These are phyloP conservation scores for Talaromyces sp. DNA, from an alignment of 2,329 filamentous ascomycete species.

Conservation along the genomic window DNA sequence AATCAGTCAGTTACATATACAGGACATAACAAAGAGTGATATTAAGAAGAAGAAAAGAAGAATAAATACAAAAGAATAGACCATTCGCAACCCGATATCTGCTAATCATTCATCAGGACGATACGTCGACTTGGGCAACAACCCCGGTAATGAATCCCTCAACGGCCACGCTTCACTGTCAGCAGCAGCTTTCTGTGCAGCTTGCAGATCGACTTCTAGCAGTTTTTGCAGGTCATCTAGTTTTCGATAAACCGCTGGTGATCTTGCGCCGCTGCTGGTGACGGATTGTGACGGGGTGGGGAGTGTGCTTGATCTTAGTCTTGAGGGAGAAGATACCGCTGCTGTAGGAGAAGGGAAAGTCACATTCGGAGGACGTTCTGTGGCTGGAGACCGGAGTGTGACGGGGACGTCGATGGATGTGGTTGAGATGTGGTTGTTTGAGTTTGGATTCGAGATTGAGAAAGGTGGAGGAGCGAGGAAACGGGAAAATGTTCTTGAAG, in stretches of 20 bases:
- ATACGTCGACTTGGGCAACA: constrained; percentile 14
- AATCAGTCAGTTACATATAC: not conserved
- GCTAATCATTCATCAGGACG: not conserved
- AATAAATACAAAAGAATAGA: not conserved
- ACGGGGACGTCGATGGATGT: constrained; percentile 18
- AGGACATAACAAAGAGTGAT: not conserved
- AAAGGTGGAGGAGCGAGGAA: constrained; percentile 5
- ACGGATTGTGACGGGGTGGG: not conserved
- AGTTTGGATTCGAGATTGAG: not conserved
- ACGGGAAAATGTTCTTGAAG: not conserved
- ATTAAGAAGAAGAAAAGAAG: not conserved
- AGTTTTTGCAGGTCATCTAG: constrained; percentile 6
- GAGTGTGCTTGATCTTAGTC: constrained; percentile 6
- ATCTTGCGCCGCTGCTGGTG: not conserved
- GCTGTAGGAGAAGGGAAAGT: not conserved
- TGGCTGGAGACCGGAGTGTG: constrained; percentile 14
- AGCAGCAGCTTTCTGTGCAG: constrained; percentile 5
- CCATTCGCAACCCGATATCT: not conserved
- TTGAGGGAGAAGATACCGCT: not conserved
- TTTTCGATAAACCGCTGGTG: constrained; percentile 12
- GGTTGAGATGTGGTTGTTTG: constrained; percentile 10
- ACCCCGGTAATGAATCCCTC: constrained; percentile 2
- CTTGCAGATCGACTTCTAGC: constrained; percentile 12
- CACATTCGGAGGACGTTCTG: not conserved
- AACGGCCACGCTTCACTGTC: constrained; percentile 12